Evolutionary conservation across 176 grass and related monocot species (phyloP), one percentile per base, ranked within the genome.

Genomic region (Saccharum officinarum): DNA sequence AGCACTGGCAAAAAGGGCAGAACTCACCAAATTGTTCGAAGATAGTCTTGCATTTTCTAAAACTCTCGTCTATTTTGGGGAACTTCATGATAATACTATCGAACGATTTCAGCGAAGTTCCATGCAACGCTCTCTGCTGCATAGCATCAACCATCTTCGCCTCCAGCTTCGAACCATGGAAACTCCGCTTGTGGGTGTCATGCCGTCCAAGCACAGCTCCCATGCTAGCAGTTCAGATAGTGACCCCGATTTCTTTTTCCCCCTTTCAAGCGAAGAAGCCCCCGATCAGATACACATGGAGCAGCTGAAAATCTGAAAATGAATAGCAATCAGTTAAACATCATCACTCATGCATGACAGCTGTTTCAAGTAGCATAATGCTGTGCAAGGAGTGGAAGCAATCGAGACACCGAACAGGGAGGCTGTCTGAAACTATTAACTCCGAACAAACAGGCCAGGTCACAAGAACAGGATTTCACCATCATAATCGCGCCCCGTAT

Each of bases 21-120:
- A 45, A 78, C 93, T 92, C 77, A 98, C 97, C 97, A 78, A 98
- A 98, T 77, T 94, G 93, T 71, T 98, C 73, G 28, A 98, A 96
- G 67, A 92, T 94, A 34, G 90, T 81, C 88, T 98, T 98, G 97
- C 93, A 96, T 13, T 96, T 95, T 68, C 93, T 89, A 20, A 98
- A 88, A 33, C 90, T 94, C 77, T 98, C 86, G 0, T 95, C 93
- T 26, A 95, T 96, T 77, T 89, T 98, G 7, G 91, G 93, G 36
- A 98, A 98, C 80, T 98, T 95, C 89, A 98, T 85, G 65, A 96
- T 92, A 14, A 98, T 88, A 39, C 86, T 89, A 60, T 98, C 64
- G 61, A 98, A 98, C 7, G 93, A 94, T 40, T 87, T 98, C 71
- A 98, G 70, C 0, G 84, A 86, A 76, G 90, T 94, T 74, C 97